Base-by-base conservation (phyloP, 768 basidiomycete species). In the Tylopilus plumbeoviolaceoides region DNA sequence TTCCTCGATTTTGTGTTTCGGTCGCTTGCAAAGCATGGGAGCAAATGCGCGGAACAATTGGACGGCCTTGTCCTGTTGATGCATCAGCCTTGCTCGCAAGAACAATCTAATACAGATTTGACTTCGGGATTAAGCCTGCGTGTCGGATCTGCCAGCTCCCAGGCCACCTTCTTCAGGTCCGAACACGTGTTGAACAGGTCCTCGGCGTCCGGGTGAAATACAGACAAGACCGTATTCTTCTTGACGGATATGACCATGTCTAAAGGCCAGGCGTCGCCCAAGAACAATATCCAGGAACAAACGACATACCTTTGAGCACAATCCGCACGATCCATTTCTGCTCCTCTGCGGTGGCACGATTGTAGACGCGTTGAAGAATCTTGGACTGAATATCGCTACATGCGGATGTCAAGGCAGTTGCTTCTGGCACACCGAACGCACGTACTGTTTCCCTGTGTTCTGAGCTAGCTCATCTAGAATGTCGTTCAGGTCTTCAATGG, bases 311-410 rank as follows among this genome's bases (percentile, higher is more conserved):
- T 79, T 98, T 97, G 31, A 98, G 75, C 44, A 99, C 89, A 66
- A 99, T 91, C 8, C 93, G 82, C n/a, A 91, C 86, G 51, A 99
- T 85, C 97, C 97, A 99, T 44, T 84, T 82, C 63, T 97, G 95
- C 63, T 98, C 95, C 51, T 86, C 82, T 0, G 95, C 76, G 1
- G 94, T 95, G 23, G 86, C 74, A 40, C 81, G 80, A 61, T 90
- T 87, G 59, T 89, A 87, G 2, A 97, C 68, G 2, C 87, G 80
- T 57, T 87, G 83, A 56, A 98, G 66, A 25, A 93, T 81, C 45
- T 79, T 87, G 4, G 84, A 79, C 61, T 95, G 90, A 11, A 80
- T 61, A 18, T 89, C 85, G 25, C 93, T 97, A 62, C 7, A 31
- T 53, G n/a, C 4, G 5, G 25, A 36, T 30, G 56, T 64, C 49